A percentile compares a stretch with the other conserved stretches of the same genome.
phyloP scores from a whole-genome alignment of 1,284 basidiomycete species.

The Schizopora paradoxa region DNA sequence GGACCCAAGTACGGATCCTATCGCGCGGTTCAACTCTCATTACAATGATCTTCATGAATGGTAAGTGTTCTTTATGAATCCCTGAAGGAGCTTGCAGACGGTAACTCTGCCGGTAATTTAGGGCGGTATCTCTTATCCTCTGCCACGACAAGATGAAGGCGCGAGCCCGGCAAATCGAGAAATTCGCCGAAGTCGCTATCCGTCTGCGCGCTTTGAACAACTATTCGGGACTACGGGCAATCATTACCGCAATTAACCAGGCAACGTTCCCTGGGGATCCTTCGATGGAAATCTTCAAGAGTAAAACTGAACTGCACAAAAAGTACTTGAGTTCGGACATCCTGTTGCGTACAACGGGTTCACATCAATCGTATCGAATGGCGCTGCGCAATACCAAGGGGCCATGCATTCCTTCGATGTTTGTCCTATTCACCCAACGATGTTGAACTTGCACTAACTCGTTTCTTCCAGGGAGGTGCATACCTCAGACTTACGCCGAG shows the following conservation, averaged over 20 bases:
- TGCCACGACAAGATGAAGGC: constrained; percentile 66
- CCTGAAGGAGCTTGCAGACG: not conserved
- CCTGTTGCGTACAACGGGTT: constrained; percentile 62
- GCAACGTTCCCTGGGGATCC: constrained; percentile 66
- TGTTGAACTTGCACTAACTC: constrained; percentile 16
- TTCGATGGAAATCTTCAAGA: constrained; percentile 62
- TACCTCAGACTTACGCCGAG: constrained; percentile 70
- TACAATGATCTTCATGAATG: constrained; percentile 76
- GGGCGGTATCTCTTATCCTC: constrained; percentile 74
- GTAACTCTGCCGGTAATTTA: constrained; percentile 22
- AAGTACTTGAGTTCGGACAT: constrained; percentile 73
- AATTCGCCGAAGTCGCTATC: constrained; percentile 70
- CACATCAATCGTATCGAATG: constrained; percentile 74
- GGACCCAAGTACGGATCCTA: constrained; percentile 55
- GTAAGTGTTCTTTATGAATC: constrained; percentile 34
- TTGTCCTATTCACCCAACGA: constrained; percentile 25
- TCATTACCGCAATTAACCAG: constrained; percentile 78
- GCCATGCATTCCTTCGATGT: constrained; percentile 78
- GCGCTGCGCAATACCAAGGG: constrained; percentile 76
- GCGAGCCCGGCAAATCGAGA: constrained; percentile 69
- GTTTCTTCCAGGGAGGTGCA: constrained; percentile 67
- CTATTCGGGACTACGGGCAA: constrained; percentile 74
- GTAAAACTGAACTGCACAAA: constrained; percentile 60
- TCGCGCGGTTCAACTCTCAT: constrained; percentile 60
- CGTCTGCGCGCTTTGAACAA: constrained; percentile 67